Percentiles rank a stretch among this genome's conserved stretches.
These are phyloP conservation scores for Ascobolus immersus DNA, from an alignment of 495 filamentous ascomycete genomes.

Conservation along the genomic window DNA sequence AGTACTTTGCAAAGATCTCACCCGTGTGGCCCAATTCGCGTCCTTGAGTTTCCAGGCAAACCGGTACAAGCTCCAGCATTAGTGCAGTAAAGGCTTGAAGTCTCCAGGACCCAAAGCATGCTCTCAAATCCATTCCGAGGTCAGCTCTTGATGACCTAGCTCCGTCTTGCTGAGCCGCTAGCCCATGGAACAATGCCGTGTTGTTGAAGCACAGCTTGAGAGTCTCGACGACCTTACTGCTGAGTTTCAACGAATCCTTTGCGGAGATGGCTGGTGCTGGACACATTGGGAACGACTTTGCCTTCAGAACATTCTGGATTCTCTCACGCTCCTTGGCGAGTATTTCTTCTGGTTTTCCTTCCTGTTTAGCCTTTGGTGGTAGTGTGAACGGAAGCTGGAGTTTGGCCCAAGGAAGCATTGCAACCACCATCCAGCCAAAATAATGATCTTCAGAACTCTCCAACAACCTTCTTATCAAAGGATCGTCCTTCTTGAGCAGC, in stretches of 20 bases:
- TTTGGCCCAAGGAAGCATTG: neutral
- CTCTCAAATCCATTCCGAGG: slow-evolving; percentile 53
- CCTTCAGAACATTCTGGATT: slow-evolving; percentile 52
- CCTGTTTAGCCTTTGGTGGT: no score
- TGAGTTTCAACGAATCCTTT: slow-evolving; percentile 52
- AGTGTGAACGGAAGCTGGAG: slow-evolving; percentile 1
- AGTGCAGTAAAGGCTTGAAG: slow-evolving; percentile 45
- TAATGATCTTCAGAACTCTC: slow-evolving; percentile 26
- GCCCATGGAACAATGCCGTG: slow-evolving; percentile 30
- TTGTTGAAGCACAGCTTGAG: slow-evolving; percentile 37
- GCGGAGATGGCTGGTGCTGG: slow-evolving; percentile 28
- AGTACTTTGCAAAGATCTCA: slow-evolving; percentile 16
- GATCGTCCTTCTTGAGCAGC: slow-evolving; percentile 23
- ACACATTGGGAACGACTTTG: slow-evolving; percentile 22
- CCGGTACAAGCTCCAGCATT: slow-evolving; percentile 34
- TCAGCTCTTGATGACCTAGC: slow-evolving; percentile 22
- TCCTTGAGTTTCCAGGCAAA: slow-evolving; percentile 13
- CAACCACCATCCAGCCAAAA: neutral
- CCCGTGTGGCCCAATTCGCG: slow-evolving; percentile 3
- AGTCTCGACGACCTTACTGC: slow-evolving; percentile 42
- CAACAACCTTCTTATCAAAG: slow-evolving; percentile 27
- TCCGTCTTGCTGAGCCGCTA: slow-evolving; percentile 12
- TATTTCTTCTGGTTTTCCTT: slow-evolving; percentile 19
- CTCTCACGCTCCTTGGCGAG: slow-evolving; percentile 52
- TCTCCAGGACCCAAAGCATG: slow-evolving; percentile 54